Evolutionary conservation across 1,284 basidiomycete genomes (phyloP).

Genomic region (Cutaneotrichosporon cyanovorans): DNA sequence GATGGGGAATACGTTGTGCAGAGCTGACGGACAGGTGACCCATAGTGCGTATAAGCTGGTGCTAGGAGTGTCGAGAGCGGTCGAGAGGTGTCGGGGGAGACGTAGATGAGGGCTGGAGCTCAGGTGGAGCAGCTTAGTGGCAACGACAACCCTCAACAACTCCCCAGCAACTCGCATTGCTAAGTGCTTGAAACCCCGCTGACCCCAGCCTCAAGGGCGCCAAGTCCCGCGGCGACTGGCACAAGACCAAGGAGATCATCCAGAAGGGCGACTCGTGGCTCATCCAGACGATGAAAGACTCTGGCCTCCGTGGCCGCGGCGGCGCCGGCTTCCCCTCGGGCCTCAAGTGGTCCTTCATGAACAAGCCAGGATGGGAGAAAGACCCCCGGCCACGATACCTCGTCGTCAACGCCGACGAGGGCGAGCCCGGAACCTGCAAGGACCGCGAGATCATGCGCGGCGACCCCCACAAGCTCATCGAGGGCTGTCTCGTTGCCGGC

Average conservation of each 20-base stretch:
- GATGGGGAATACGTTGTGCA: neutral
- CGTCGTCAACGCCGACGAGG: slow-evolving; percentile 97
- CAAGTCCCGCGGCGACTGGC: slow-evolving; percentile 90
- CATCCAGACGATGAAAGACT: slow-evolving; percentile 92
- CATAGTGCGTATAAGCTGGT: neutral
- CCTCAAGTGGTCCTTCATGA: slow-evolving; percentile 43
- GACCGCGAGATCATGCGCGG: slow-evolving; percentile 97
- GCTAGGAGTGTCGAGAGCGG: too few species aligned
- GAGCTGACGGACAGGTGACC: neutral
- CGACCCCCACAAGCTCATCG: slow-evolving; percentile 96
- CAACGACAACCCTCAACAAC: too few species aligned
- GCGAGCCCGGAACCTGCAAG: slow-evolving; percentile 98
- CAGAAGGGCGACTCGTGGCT: slow-evolving; percentile 74
- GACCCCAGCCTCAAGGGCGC: slow-evolving; percentile 67
- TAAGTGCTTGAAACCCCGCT: too few species aligned
- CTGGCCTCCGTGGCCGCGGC: slow-evolving; percentile 88
- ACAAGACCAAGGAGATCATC: slow-evolving; percentile 90
- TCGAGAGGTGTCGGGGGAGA: too few species aligned
- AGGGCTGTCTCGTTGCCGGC: slow-evolving; percentile 96
- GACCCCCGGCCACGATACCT: slow-evolving; percentile 87
- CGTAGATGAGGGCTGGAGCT: too few species aligned
- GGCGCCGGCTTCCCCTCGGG: slow-evolving; percentile 66
- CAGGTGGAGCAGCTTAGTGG: too few species aligned
- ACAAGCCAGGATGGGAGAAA: slow-evolving; percentile 97
- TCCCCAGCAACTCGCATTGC: too few species aligned